Evolutionary conservation across 345 rosid species (phyloP), one percentile per base, ranked within the genome.

Genomic region (Angophora floribunda): DNA sequence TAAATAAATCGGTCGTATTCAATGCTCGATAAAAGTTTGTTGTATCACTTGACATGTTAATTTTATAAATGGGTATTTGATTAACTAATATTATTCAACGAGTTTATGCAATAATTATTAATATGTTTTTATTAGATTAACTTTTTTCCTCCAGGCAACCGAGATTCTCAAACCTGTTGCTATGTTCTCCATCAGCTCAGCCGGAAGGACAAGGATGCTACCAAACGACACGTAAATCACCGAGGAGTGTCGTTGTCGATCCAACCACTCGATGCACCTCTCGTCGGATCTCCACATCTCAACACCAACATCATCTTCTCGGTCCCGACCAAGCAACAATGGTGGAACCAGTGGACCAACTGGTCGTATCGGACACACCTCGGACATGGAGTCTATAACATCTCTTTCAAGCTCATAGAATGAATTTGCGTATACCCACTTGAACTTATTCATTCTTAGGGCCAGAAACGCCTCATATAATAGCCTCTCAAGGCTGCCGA

Each of bases 191-290:
- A 93, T 89, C 17, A 93, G 93, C 63, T 91, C 87, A 87, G 88
- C 90, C 5, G 93, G 78, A 10, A 91, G 87, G 41, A 86, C 22
- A 2, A 59, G 88, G 8, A 95, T 82, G 87, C 96, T 95, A 9
- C 98, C 98, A 30, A 95, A 94, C 1, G 98, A 91, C 63, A 95
- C 91, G 89, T 95, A 95, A 87, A 95, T 90, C 16, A 95, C 97
- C 0, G 97, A 95, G 3, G 90, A 91, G 78, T 65, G 85, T 26
- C 55, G 88, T 86, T 93, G 90, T 89, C 90, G 88, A 90, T 95
- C 95, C 51, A 95, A 94, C 95, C 95, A 95, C 51, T 93, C 90
- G 21, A 93, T 89, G 91, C 96, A 95, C 11, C 79, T 67, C 79
- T 32, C 45, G 57, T 92, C 93, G 3, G 90, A 85, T 8, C 52